A percentile compares a stretch with the other conserved stretches of the same genome.
Conservation (phyloP, 2,329 filamentous ascomycete species). For the Xenoacremonium recifei region DNA sequence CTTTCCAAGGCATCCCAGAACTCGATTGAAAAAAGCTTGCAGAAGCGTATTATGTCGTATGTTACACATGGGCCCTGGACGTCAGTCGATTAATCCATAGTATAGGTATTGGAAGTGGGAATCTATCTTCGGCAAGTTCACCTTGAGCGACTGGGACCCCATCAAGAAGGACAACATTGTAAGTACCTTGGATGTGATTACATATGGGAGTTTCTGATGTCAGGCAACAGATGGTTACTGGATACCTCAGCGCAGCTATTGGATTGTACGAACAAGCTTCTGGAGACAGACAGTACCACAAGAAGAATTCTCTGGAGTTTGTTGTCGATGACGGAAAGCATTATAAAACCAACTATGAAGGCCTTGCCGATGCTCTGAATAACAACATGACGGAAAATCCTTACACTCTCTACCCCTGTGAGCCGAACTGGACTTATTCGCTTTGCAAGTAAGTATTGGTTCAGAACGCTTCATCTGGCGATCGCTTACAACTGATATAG, state of each 20-base stretch:
- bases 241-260: conserved; percentile 11
- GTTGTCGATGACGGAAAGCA: conserved; percentile 12
- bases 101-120: conserved; percentile 22
- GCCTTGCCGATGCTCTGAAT: conserved; percentile 11
- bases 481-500: conserved; percentile 1
- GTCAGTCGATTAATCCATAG: not conserved
- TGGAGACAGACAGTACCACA: conserved; percentile 11
- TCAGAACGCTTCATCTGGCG: too few species aligned
- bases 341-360: conserved; percentile 16
- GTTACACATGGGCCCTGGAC: not conserved
- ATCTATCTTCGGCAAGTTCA: conserved; percentile 13
- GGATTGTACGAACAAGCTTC: conserved; percentile 12
- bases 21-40: conserved; percentile 18
- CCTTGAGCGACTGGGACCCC: conserved; percentile 10
- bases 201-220: not conserved
- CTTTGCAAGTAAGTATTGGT: conserved; percentile 11
- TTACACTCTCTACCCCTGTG: conserved; percentile 9
- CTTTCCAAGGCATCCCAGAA: conserved; percentile 15
- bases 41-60: conserved; percentile 15
- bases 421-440: conserved; percentile 11
- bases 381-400: conserved; percentile 14
- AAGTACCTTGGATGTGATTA: not conserved
- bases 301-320: conserved; percentile 11
- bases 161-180: conserved; percentile 19
- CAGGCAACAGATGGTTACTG: conserved; percentile 12